phyloP scores from a whole-genome alignment of 192 early-diverging fungal species.

The Rhizophagus sp. region DNA sequence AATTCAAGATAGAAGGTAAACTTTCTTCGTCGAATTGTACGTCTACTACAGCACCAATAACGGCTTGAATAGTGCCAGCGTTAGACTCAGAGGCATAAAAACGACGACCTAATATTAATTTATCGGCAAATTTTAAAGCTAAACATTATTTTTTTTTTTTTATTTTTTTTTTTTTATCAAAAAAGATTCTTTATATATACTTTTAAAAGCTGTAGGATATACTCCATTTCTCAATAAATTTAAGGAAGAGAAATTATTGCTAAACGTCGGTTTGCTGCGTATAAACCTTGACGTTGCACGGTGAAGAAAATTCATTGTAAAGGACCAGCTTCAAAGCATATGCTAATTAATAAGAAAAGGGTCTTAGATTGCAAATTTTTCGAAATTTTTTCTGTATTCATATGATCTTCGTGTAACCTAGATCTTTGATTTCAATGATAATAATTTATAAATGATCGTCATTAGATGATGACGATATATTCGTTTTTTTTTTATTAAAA shows the following conservation, averaged over 20 bases:
- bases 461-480: no score
- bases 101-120: neutral
- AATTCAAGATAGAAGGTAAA: conserved; percentile 94
- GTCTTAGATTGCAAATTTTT: neutral
- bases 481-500: no score
- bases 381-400: neutral
- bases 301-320: conserved; percentile 31
- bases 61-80: conserved; percentile 82
- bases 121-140: neutral
- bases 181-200: neutral
- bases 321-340: neutral
- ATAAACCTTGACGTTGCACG: conserved; percentile 5
- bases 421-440: no score
- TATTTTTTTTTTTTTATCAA: neutral
- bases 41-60: conserved; percentile 99
- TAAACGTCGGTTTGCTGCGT: neutral
- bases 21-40: conserved; percentile 91
- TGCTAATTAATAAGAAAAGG: neutral
- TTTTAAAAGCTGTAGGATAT: neutral
- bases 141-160: no score
- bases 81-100: conserved; percentile 62
- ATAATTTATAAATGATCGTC: no score
- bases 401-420: neutral
- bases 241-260: neutral
- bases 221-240: neutral